phyloP scores from a whole-genome alignment of 495 filamentous ascomycete species.

The Penicillium flavigenum region DNA sequence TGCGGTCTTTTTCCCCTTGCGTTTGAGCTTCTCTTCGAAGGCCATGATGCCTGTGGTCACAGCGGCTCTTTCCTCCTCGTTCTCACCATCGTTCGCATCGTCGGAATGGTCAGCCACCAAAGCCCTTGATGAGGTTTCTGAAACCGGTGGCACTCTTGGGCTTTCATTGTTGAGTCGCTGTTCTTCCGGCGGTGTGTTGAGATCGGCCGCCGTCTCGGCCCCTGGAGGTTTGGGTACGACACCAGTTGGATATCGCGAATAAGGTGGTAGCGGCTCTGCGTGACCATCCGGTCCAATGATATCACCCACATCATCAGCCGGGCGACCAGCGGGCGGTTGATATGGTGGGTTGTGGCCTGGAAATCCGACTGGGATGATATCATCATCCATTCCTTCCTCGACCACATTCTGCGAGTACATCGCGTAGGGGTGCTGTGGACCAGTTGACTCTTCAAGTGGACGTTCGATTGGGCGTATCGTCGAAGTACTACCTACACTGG shows the following conservation, averaged over 20 bases:
- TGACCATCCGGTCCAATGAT: conserved; percentile 89
- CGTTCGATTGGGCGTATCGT: conserved; percentile 57
- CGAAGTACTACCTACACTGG: conserved; percentile 64
- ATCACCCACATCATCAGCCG: conserved; percentile 81
- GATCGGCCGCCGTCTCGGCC: conserved; percentile 27
- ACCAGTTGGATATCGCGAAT: conserved; percentile 74
- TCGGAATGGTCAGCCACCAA: conserved; percentile 24
- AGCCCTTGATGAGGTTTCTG: conserved; percentile 48
- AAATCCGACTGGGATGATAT: conserved; percentile 71
- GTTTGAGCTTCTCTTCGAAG: conserved; percentile 58
- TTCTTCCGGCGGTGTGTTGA: conserved; percentile 24
- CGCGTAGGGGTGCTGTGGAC: conserved; percentile 84
- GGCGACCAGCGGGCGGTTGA: conserved; percentile 68
- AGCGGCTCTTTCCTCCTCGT: conserved; percentile 10
- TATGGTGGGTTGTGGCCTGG: conserved; percentile 62
- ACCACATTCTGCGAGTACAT: conserved; percentile 80
- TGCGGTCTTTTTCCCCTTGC: conserved; percentile 52
- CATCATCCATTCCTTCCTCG: conserved; percentile 47
- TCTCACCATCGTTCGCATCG: conserved; percentile 10
- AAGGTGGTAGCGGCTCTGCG: conserved; percentile 86
- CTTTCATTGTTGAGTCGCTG: conserved; percentile 19
- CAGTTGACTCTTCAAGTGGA: conserved; percentile 59
- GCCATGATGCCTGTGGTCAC: conserved; percentile 41
- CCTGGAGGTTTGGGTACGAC: conserved; percentile 40
- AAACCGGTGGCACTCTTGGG: conserved; percentile 33